These are phyloP conservation scores for Aspergillus hortae DNA, from an alignment of 2,329 filamentous ascomycete genomes.

Conservation along the genomic window DNA sequence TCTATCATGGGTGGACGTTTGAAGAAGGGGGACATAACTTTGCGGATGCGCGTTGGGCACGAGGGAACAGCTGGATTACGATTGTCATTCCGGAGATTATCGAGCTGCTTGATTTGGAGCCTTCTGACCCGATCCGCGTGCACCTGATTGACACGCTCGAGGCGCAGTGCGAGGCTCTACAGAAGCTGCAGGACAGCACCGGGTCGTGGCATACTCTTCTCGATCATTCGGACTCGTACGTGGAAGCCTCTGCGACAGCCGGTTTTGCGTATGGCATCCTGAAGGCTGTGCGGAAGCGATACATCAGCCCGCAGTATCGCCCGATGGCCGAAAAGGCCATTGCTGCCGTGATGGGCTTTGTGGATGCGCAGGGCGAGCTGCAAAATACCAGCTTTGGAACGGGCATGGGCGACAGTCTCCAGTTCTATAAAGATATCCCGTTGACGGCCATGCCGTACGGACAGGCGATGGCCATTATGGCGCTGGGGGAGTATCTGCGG, in stretches of 20 bases:
- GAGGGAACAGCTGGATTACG: slow-evolving; percentile 66
- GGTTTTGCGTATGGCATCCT: slow-evolving; percentile 78
- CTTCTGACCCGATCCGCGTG: slow-evolving; percentile 57
- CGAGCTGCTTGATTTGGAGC: slow-evolving; percentile 63
- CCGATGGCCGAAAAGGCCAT: slow-evolving; percentile 63
- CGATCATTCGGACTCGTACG: slow-evolving; percentile 68
- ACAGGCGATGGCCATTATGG: slow-evolving; percentile 82
- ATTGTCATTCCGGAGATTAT: slow-evolving; percentile 82
- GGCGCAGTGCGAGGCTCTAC: slow-evolving; percentile 65
- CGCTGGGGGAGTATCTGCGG: slow-evolving; percentile 68
- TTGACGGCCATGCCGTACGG: slow-evolving; percentile 80
- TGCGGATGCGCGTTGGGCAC: slow-evolving; percentile 53
- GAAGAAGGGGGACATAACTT: slow-evolving; percentile 61
- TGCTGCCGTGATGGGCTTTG: slow-evolving; percentile 62
- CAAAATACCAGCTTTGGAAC: slow-evolving; percentile 75
- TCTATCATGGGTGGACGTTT: slow-evolving; percentile 81
- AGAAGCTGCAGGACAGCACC: slow-evolving; percentile 55
- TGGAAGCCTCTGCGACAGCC: slow-evolving; percentile 73
- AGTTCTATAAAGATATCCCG: slow-evolving; percentile 75
- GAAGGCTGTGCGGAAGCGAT: slow-evolving; percentile 67
- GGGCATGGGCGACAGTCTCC: slow-evolving; percentile 67
- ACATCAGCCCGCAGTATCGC: slow-evolving; percentile 61
- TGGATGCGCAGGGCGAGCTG: slow-evolving; percentile 66
- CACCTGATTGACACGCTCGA: slow-evolving; percentile 54
- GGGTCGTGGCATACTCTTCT: slow-evolving; percentile 75